Conservation (phyloP, 2,329 filamentous ascomycete species). For the Emergomyces pasteurianus region DNA sequence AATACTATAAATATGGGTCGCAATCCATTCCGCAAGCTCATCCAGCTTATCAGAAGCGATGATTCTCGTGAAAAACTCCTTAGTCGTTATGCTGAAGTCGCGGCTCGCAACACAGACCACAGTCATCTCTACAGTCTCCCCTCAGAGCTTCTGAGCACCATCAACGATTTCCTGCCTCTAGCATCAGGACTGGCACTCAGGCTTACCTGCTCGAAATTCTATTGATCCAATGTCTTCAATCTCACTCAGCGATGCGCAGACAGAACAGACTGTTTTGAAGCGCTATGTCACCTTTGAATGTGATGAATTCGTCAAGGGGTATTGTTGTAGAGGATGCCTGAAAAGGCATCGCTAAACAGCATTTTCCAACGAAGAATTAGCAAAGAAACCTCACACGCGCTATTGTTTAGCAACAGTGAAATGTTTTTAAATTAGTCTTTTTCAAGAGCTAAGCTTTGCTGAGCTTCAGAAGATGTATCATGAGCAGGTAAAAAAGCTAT, state of each 20-base stretch:
- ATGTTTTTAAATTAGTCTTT: not conserved
- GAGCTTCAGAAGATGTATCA: not conserved
- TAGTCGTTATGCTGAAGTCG: not conserved
- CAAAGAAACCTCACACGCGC: not conserved
- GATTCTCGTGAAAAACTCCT: not conserved
- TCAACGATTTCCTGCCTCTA: not conserved
- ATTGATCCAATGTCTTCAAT: conserved; percentile 1
- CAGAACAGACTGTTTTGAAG: not conserved
- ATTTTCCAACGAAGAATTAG: conserved; percentile 3
- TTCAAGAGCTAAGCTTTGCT: conserved; percentile 1
- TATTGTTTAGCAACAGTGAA: conserved; percentile 1
- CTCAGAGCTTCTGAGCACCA: not conserved
- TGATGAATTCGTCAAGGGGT: not conserved
- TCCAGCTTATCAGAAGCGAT: not conserved
- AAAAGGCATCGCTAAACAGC: conserved; percentile 1
- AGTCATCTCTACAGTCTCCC: not conserved
- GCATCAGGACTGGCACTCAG: not conserved
- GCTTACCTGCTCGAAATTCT: conserved; percentile 1
- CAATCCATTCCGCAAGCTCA: not conserved
- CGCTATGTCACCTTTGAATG: not conserved
- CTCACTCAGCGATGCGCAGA: not conserved
- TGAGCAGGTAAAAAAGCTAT: not conserved
- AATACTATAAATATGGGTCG: conserved; percentile 2
- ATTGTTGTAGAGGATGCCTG: conserved; percentile 2
- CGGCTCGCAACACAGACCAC: not conserved